Percentiles rank a stretch among this genome's conserved stretches.
Evolutionary conservation across 768 basidiomycete species (phyloP).

Genomic region (Collybiopsis luxurians): DNA sequence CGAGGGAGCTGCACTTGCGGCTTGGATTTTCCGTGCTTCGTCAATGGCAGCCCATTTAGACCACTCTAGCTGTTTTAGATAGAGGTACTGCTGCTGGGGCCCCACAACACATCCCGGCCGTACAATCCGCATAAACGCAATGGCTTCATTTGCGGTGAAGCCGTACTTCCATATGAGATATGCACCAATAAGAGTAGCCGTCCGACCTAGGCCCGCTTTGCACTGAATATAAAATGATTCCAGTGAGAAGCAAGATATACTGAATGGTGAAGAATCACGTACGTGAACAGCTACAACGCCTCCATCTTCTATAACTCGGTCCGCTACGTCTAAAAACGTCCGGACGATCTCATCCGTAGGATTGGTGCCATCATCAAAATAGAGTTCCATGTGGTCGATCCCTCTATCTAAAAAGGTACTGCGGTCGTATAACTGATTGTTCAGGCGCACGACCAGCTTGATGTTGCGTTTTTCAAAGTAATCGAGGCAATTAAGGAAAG

Average conservation of each 20-base stretch:
- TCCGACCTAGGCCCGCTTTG: conserved; percentile 95
- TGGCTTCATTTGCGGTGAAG: conserved; percentile 93
- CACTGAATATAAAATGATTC: conserved; percentile 50
- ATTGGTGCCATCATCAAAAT: conserved; percentile 98
- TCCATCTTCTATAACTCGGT: conserved; percentile 70
- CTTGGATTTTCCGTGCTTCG: conserved; percentile 56
- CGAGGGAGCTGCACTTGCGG: conserved; percentile 28
- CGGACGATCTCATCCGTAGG: conserved; percentile 94
- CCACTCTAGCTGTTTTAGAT: conserved; percentile 93
- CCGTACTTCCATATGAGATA: conserved; percentile 99
- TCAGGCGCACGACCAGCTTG: conserved; percentile 90
- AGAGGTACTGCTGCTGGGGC: conserved; percentile 93
- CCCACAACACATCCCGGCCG: conserved; percentile 93
- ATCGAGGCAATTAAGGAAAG: conserved; percentile 88
- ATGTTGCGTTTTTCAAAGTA: conserved; percentile 88
- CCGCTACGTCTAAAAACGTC: conserved; percentile 84
- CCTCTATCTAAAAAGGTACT: conserved; percentile 79
- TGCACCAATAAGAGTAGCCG: conserved; percentile 95
- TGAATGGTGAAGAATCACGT: conserved; percentile 26
- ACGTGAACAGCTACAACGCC: conserved; percentile 90
- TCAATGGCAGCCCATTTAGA: conserved; percentile 89
- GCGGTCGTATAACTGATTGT: conserved; percentile 89
- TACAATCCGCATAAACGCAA: conserved; percentile 97
- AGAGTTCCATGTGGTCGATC: conserved; percentile 87
- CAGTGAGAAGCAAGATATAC: conserved; percentile 4